These are phyloP conservation scores for Darksidea phi DNA, from an alignment of 495 filamentous ascomycete species.

Conservation along the genomic window DNA sequence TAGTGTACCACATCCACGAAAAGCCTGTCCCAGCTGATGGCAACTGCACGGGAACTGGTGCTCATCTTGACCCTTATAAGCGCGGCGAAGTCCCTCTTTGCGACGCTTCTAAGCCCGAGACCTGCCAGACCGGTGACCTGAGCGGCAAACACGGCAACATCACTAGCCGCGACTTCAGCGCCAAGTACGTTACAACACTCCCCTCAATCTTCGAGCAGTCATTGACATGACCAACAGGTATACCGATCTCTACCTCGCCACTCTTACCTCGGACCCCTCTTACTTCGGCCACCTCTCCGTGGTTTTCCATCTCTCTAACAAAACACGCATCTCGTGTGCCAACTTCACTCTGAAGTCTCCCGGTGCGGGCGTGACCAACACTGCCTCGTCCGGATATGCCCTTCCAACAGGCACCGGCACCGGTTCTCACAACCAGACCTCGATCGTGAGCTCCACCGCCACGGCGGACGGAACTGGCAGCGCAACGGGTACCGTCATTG, in stretches of 20 bases:
- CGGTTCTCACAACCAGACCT: constrained; percentile 7
- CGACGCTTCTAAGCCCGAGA: constrained; percentile 58
- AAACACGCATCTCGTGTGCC: constrained; percentile 68
- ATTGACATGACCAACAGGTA: constrained; percentile 46
- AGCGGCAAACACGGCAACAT: constrained; percentile 78
- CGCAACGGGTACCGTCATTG: not conserved
- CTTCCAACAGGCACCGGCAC: constrained; percentile 11
- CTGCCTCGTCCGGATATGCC: constrained; percentile 6
- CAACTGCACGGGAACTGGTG: constrained; percentile 71
- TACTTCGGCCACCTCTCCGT: constrained; percentile 80
- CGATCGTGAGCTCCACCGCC: not conserved
- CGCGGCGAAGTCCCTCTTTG: constrained; percentile 67
- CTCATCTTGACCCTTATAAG: constrained; percentile 66
- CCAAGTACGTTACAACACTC: constrained; percentile 34
- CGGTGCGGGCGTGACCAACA: not conserved
- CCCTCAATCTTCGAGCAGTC: not conserved
- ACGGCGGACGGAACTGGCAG: constrained; percentile 8
- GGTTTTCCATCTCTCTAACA: constrained; percentile 72
- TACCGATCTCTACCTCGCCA: constrained; percentile 65
- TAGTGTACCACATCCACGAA: constrained; percentile 86
- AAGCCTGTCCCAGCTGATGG: constrained; percentile 68
- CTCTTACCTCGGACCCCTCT: constrained; percentile 53
- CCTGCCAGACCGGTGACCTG: constrained; percentile 82
- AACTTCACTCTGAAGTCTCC: constrained; percentile 52
- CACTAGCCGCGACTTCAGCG: constrained; percentile 44